Evolutionary conservation across 2,329 filamentous ascomycete species (phyloP).

Genomic region (Beauveria australis): DNA sequence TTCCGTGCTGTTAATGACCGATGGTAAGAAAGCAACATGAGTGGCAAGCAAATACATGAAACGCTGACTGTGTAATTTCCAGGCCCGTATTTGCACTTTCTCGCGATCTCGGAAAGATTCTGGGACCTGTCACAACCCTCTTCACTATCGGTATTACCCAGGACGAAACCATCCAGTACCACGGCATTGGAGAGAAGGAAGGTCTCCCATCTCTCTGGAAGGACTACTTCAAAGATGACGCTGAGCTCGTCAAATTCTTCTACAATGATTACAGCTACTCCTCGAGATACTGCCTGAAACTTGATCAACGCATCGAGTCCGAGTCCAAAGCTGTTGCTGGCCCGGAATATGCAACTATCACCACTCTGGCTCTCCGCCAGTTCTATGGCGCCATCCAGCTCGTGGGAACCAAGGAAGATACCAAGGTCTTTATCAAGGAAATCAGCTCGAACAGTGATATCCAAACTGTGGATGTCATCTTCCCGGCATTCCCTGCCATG

Average conservation of each 20-base stretch:
- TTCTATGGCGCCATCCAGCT: constrained; percentile 70
- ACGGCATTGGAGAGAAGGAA: constrained; percentile 53
- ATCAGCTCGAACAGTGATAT: constrained; percentile 83
- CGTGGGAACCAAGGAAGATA: constrained; percentile 58
- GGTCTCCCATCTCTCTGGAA: constrained; percentile 70
- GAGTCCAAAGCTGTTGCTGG: constrained; percentile 62
- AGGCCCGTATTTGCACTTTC: constrained; percentile 76
- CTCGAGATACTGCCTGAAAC: constrained; percentile 44
- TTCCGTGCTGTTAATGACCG: constrained; percentile 40
- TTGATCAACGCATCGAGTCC: constrained; percentile 60
- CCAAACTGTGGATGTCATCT: constrained; percentile 84
- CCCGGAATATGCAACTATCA: constrained; percentile 66
- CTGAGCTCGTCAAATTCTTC: constrained; percentile 62
- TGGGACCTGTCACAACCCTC: constrained; percentile 37
- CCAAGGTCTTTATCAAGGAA: constrained; percentile 78
- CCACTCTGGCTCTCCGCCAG: constrained; percentile 72
- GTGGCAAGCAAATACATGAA: not conserved
- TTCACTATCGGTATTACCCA: constrained; percentile 75
- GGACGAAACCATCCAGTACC: constrained; percentile 67
- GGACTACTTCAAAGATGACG: constrained; percentile 50
- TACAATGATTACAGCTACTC: constrained; percentile 65
- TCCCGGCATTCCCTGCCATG: constrained; percentile 74
- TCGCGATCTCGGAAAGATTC: constrained; percentile 46
- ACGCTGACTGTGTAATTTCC: not conserved
- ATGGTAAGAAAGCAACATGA: constrained; percentile 20